A percentile compares a stretch with the other conserved stretches of the same genome.
Evolutionary conservation across 345 rosid genomes (phyloP).

Genomic region (Psidium guajava): DNA sequence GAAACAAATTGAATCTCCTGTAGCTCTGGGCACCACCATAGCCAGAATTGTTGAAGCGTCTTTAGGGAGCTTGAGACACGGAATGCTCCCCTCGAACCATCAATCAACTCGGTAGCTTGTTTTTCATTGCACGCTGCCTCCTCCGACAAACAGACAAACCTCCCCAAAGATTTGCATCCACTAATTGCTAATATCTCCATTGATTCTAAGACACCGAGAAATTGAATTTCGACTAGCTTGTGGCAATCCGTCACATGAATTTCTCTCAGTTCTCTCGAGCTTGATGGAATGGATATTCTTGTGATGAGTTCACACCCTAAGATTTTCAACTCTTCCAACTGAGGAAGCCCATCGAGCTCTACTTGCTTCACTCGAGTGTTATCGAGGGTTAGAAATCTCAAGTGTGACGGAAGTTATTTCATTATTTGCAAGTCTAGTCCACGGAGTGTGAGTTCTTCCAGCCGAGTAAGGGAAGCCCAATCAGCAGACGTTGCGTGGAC

Average conservation of each 20-base stretch:
- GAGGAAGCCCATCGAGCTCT: no score
- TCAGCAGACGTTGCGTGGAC: no score
- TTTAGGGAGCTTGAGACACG: not conserved
- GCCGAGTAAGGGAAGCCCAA: no score
- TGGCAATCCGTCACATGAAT: not conserved
- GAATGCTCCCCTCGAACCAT: not conserved
- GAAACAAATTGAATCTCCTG: not conserved
- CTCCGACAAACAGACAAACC: not conserved
- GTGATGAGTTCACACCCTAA: not conserved
- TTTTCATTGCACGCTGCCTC: not conserved
- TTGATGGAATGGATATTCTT: not conserved
- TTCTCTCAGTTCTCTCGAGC: not conserved
- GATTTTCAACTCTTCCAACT: no score
- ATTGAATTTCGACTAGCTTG: not conserved
- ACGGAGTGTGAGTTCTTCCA: no score
- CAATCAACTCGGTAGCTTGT: not conserved
- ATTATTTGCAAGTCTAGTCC: no score
- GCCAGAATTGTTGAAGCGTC: not conserved
- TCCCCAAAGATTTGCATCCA: not conserved
- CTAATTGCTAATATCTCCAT: not conserved
- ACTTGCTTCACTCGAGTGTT: no score
- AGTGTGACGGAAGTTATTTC: no score
- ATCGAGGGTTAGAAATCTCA: no score
- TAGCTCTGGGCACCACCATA: not conserved
- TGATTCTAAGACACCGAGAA: not conserved